Evolutionary conservation across 192 early-diverging fungal genomes (phyloP).

Genomic region (Backusella sp.): DNA sequence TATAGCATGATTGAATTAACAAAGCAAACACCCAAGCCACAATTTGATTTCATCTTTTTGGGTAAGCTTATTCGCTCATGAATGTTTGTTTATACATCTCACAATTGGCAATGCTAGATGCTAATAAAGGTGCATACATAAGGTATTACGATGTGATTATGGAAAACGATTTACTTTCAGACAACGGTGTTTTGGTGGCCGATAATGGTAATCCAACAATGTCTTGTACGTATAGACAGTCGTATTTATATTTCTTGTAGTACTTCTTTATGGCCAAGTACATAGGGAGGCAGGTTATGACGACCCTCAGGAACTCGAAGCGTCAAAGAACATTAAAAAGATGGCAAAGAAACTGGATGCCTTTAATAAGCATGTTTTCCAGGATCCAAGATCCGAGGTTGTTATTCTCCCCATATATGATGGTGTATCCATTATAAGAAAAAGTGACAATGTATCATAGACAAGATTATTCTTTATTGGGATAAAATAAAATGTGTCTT

Average conservation of each 20-base stretch:
- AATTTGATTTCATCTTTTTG: slow-evolving; percentile 19
- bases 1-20: not conserved
- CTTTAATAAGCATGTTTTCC: slow-evolving; percentile 63
- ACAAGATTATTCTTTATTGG: too few species aligned
- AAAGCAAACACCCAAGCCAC: not conserved
- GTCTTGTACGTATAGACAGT: not conserved
- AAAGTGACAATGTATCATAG: not conserved
- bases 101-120: slow-evolving; percentile 42
- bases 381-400: slow-evolving; percentile 57
- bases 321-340: slow-evolving; percentile 30
- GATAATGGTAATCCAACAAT: slow-evolving; percentile 53
- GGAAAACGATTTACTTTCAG: slow-evolving; percentile 54
- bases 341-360: slow-evolving; percentile 42
- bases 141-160: slow-evolving; percentile 63
- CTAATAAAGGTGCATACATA: slow-evolving; percentile 67
- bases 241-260: not conserved
- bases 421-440: slow-evolving; percentile 47
- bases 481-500: not conserved
- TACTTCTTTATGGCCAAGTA: slow-evolving; percentile 26
- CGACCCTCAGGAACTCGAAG: not conserved
- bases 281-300: slow-evolving; percentile 20
- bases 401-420: slow-evolving; percentile 65
- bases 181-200: slow-evolving; percentile 58
- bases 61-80: slow-evolving; percentile 3
- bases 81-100: not conserved